A percentile compares a stretch with the other conserved stretches of the same genome.
Evolutionary conservation across 495 filamentous ascomycete genomes (phyloP).

Genomic region (Achaetomiella virescens): DNA sequence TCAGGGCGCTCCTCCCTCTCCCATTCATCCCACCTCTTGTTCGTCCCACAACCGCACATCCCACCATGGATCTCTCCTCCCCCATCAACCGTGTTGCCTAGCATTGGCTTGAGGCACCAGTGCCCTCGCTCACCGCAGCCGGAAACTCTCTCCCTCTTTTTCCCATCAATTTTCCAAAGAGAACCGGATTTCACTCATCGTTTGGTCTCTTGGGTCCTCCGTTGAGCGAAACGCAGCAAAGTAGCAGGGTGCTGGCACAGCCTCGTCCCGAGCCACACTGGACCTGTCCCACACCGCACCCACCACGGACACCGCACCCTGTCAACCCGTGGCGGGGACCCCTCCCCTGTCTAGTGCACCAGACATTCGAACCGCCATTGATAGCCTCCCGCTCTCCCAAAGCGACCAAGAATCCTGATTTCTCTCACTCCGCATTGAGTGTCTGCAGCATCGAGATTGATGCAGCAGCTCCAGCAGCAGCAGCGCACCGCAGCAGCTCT

Average conservation of each 20-base stretch:
- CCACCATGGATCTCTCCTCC: not conserved
- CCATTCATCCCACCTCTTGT: not conserved
- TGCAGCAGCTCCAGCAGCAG: slow-evolving; percentile 3
- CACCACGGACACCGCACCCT: too few relatives aligned
- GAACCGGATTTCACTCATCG: not conserved
- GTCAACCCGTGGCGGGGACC: slow-evolving; percentile 5
- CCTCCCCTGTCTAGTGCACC: slow-evolving; percentile 6
- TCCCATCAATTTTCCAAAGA: not conserved
- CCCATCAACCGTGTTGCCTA: not conserved
- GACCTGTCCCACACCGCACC: not conserved
- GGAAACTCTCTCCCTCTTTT: not conserved
- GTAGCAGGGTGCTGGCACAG: slow-evolving; percentile 8
- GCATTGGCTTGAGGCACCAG: slow-evolving; percentile 3
- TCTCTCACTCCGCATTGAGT: not conserved
- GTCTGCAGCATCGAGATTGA: slow-evolving; percentile 1
- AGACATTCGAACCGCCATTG: not conserved
- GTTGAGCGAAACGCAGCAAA: not conserved
- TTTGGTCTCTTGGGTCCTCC: not conserved
- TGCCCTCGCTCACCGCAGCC: not conserved
- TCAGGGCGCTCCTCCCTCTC: not conserved
- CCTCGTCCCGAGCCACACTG: slow-evolving; percentile 2
- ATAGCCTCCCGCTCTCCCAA: not conserved
- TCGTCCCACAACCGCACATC: not conserved
- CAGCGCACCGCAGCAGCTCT: slow-evolving; percentile 10
- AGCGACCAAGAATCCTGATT: not conserved